A percentile compares a stretch with the other conserved stretches of the same genome.
These are phyloP conservation scores for Papiliotrema flavescens DNA, from an alignment of 1,284 basidiomycete genomes.

Conservation along the genomic window DNA sequence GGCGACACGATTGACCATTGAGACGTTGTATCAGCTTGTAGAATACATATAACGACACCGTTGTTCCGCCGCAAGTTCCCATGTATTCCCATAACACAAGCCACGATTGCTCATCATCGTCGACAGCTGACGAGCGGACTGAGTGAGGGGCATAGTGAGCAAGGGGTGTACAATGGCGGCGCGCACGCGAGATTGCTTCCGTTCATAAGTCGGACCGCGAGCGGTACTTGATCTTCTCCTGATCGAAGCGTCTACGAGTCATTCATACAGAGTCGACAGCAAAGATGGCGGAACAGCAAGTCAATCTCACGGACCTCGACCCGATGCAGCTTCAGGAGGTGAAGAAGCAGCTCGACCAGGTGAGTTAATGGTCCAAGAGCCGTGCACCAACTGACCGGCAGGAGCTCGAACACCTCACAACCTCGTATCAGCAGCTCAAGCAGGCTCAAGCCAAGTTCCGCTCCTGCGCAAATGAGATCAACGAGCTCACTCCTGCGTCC, in stretches of 20 bases:
- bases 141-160: too few relatives aligned
- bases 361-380: too few relatives aligned
- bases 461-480: constrained; percentile 73
- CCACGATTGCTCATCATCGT: too few relatives aligned
- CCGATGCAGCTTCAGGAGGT: constrained; percentile 79
- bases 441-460: constrained; percentile 90
- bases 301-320: constrained; percentile 75
- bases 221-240: not conserved
- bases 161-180: too few relatives aligned
- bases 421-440: constrained; percentile 88
- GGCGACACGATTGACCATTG: too few relatives aligned
- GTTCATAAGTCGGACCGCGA: not conserved
- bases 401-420: constrained; percentile 89
- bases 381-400: constrained; percentile 50
- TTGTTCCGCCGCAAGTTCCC: too few relatives aligned
- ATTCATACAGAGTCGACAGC: not conserved
- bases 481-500: constrained; percentile 71
- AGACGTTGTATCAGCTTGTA: too few relatives aligned
- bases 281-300: constrained; percentile 59
- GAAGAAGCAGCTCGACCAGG: constrained; percentile 83
- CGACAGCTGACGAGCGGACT: too few relatives aligned
- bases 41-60: too few relatives aligned
- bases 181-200: too few relatives aligned
- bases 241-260: not conserved
- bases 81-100: too few relatives aligned